Base-by-base conservation (phyloP, 2,329 filamentous ascomycete species). In the Hypoxylon sp. region DNA sequence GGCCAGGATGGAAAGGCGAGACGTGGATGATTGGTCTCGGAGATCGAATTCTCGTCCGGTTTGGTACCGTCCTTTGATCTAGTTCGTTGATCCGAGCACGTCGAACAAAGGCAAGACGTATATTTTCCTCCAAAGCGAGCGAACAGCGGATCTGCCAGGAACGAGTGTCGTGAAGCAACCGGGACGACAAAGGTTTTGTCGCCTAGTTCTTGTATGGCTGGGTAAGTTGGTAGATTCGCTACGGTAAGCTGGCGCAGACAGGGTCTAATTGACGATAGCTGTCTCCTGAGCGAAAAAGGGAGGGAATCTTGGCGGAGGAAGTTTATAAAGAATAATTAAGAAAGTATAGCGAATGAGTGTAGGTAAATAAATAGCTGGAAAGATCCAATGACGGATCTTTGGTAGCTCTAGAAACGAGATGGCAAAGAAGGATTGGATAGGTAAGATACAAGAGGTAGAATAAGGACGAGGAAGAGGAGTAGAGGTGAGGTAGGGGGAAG, bases 401-500 rank as follows among this genome's bases (percentile, higher is more conserved):
- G 55, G 42, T 61, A 61, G 56, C 62, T 61, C 68, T 59, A 68
- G 68, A 66, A 71, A 70, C 55, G 68, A 67, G 68, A 66, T 16
- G 50, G 63, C 32, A 69, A 67, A 72, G 69, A 74, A 74, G 73
- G 73, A 73, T 70, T 71, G 75, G 75, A 72, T 72, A 73, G 71
- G 73, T 73, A 72, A 72, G 72, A 76, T 74, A 77, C 75, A 77
- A 78, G 75, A 73, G 76, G 68, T 69, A 72, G 72, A 71, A 73
- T 70, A 73, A 73, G 69, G 67, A 65, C 70, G 65, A 71, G 70
- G 62, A 71, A 56, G 68, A 71, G 38, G 54, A 38, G 67, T 68
- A 69, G 64, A 69, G 65, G 64, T 72, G 64, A 62, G 65, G 65
- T 60, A 67, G 64, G 68, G 70, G 53, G 61, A 69, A 70, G 57